Evolutionary conservation across 179 eudicot genomes (phyloP), one percentile per base, ranked within the genome.

Genomic region (Camellia oleifera): DNA sequence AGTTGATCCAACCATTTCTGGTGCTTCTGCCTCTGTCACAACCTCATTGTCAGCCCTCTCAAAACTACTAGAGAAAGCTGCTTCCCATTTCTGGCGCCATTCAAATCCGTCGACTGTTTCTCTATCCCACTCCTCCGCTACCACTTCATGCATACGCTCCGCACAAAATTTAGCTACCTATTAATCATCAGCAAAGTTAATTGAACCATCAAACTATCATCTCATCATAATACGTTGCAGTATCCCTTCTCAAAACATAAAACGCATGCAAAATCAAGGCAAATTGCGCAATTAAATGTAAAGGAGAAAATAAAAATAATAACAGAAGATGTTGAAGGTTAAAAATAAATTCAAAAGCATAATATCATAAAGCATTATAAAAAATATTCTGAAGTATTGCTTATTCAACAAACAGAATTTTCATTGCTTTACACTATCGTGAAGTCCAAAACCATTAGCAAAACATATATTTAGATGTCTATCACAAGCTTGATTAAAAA

Each of bases 101-200:
- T 88, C 88, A 32, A 48, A 46, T 6, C 82, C 84, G 61, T 67
- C 79, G 4, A 54, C 54, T 57, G 76, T 66, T 77, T 84, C 86
- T 67, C 60, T 67, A 67, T 81, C 81, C 89, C 89, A 92, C 82
- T 92, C 92, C 83, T 90, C 90, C 11, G 88, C 90, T 78, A 90
- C 85, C 58, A 92, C 83, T 69, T 82, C 81, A 84, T 92, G 96
- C 96, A 92, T 85, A 72, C 80, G 84, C 84, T 81, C 83, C 3
- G 93, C 91, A 78, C 96, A 92, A 72, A 83, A 90, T 15, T 81
- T 88, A 63, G 96, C 93, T 60, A 92, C 96, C 96, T 92, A 58
- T 15, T 76, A 74, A 69, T 52, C n/a, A 15, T 56, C 26, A 23
- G 64, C 12, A 15, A 73, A 68, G 20, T 73, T 26, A 72, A 12